Percentiles rank a stretch among this genome's conserved stretches.
phyloP scores from a whole-genome alignment of 768 basidiomycete genomes.

The Austroboletus festivus region DNA sequence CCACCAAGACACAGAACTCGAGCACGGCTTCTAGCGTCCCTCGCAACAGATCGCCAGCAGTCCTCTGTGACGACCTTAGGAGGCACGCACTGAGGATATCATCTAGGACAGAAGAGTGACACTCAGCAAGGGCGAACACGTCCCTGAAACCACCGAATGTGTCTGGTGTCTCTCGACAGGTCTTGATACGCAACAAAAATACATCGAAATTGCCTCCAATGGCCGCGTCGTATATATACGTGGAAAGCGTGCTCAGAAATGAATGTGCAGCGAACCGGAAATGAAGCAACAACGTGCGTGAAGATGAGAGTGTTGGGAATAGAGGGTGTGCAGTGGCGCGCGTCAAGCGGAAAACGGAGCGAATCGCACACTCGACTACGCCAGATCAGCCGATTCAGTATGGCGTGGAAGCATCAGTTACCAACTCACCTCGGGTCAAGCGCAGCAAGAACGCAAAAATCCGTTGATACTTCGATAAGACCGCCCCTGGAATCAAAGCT shows the following conservation, averaged over 20 bases:
- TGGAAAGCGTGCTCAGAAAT: constrained; percentile 63
- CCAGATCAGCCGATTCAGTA: constrained; percentile 1
- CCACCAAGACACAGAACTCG: constrained; percentile 62
- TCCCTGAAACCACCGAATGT: constrained; percentile 48
- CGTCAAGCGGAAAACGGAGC: constrained; percentile 64
- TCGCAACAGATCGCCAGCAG: constrained; percentile 62
- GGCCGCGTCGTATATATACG: constrained; percentile 78
- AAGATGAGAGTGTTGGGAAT: constrained; percentile 56
- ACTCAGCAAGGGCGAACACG: constrained; percentile 65
- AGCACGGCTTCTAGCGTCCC: constrained; percentile 62
- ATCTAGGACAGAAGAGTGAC: constrained; percentile 69
- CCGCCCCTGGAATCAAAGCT: constrained; percentile 63
- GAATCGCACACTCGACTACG: constrained; percentile 65
- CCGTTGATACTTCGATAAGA: constrained; percentile 83
- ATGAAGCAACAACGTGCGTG: constrained; percentile 55
- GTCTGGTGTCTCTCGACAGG: constrained; percentile 22
- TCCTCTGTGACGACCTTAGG: constrained; percentile 63
- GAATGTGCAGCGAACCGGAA: constrained; percentile 73
- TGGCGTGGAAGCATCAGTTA: not conserved
- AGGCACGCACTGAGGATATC: constrained; percentile 75
- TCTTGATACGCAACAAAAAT: constrained; percentile 49
- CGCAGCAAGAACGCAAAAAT: constrained; percentile 79
- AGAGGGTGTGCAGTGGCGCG: constrained; percentile 40
- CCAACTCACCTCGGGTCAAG: constrained; percentile 66
- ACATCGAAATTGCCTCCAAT: constrained; percentile 74